Base-by-base conservation (phyloP, 352 stramenopile species). In the Pythium dissimile region DNA sequence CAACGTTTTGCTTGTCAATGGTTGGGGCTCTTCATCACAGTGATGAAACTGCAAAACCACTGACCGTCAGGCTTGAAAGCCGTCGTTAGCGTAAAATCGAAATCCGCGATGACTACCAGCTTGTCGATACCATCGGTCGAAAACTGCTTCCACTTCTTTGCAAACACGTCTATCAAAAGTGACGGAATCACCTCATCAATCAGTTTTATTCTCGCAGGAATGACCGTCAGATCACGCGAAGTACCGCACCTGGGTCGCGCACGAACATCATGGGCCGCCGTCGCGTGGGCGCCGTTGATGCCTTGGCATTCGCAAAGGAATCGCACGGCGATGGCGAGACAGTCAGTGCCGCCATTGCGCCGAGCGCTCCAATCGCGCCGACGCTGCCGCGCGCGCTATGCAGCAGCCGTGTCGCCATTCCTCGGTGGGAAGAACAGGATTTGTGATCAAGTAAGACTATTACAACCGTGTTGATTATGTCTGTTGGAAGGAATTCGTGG, bases 31-130 rank as follows among this genome's bases (percentile, higher is more conserved):
- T n/a, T n/a, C 2, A 42, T 5, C 35, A 5, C 8, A 15, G 16
- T 8, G 35, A 5, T 42, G 12, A 10, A 20, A 20, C 34, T 41
- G 16, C 11, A 3, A 45, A 45, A 7, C 10, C 3, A 16, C 48
- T 23, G 9, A 59, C 51, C 51, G n/a, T 2, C 44, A 5, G 69
- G 59, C 30, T 80, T 86, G 64, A 74, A 87, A 18, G 79, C 78
- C 11, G 80, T 76, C 35, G 83, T 91, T 44, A 93, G 68, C 38
- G 84, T 93, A 20, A 89, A 84, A 62, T 93, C 84, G 63, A 93
- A 93, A 58, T 93, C 84, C 2, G 84, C 69, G 54, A 93, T 93
- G 47, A 93, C 77, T 31, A 93, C 62, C 24, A 93, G 74, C 53
- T 84, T 77, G 52, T 82, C 69, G 12, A 87, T 54, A 35, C 80